Base-by-base conservation (phyloP, 441 rosid genomes). In the Syzygium syzygioides region DNA sequence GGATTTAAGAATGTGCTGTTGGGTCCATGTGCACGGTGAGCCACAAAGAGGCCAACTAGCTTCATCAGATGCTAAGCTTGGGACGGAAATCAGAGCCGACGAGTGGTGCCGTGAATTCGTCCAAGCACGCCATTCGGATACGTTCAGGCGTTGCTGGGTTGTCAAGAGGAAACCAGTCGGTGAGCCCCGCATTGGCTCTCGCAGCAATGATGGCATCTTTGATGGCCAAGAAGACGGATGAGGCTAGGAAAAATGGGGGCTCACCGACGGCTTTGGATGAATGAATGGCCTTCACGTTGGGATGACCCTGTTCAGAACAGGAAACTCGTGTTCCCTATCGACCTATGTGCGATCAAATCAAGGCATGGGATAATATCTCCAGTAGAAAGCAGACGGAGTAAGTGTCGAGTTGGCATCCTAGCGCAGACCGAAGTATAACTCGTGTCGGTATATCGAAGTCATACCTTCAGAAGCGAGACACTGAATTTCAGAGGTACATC, bases 221-320 rank as follows among this genome's bases (percentile, higher is more conserved):
- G 89, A 97, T 95, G 54, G 98, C 99, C 12, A 97, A 98, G 90
- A 98, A 93, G 86, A 94, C 97, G 0, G 96, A 90, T 30, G 99
- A 94, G 86, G 98, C 99, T 85, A 98, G 95, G 91, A 95, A 97
- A 91, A 98, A 95, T 17, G 99, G 99, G 71, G 99, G 99, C 92
- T 98, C 98, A 4, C 98, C 99, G 8, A 96, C 98, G n/a, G 99
- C 99, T 91, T 98, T 97, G 2, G 98, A 97, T 89, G 98, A 98
- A 91, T 98, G 98, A 86, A 98, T 91, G 59, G 97, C 99, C 92
- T 92, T 96, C 55, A 55, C 92, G 71, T 97, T 98, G 19, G 97
- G 99, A 93, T 97, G 94, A 87, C 99, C 99, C 99, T 97, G 92
- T 30, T 62, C 68, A 62, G 68, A 62, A 62, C 68, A 83, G 37